phyloP scores from a whole-genome alignment of 805 yeast species.

The Starmerella ratchasimensis region DNA sequence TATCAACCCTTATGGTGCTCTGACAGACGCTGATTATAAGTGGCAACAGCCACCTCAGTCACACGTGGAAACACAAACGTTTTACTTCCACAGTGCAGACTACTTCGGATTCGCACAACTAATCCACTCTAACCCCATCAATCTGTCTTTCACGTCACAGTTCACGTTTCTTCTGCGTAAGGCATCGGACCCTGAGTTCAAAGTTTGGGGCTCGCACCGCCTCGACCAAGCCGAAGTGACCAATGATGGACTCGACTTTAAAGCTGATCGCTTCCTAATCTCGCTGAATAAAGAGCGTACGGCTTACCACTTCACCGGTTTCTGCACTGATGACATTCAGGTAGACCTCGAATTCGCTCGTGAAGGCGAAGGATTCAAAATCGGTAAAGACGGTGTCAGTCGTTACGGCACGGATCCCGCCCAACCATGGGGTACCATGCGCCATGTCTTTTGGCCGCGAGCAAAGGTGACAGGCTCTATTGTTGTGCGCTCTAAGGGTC shows the following conservation, averaged over 20 bases:
- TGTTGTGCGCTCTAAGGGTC: constrained; percentile 29
- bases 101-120: constrained; percentile 82
- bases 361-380: constrained; percentile 60
- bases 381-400: constrained; percentile 79
- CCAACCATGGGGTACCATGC: constrained; percentile 95
- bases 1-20: constrained; percentile 44
- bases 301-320: constrained; percentile 40
- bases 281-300: constrained; percentile 42
- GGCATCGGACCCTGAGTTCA: constrained; percentile 35
- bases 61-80: constrained; percentile 90
- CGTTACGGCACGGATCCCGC: constrained; percentile 70
- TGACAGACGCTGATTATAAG: constrained; percentile 52
- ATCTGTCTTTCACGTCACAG: constrained; percentile 71
- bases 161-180: constrained; percentile 75
- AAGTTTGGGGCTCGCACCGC: constrained; percentile 84
- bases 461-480: constrained; percentile 56
- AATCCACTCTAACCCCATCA: constrained; percentile 84
- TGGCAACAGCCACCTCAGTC: constrained; percentile 69
- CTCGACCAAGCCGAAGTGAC: constrained; percentile 61
- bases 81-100: constrained; percentile 57
- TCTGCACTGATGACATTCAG: constrained; percentile 51
- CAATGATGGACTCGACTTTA: constrained; percentile 45
- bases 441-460: constrained; percentile 95
- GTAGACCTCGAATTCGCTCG: constrained; percentile 56
- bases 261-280: constrained; percentile 59